These are phyloP conservation scores for Sclerotinia sclerotiorum DNA, from an alignment of 2,329 filamentous ascomycete species.

Conservation along the genomic window DNA sequence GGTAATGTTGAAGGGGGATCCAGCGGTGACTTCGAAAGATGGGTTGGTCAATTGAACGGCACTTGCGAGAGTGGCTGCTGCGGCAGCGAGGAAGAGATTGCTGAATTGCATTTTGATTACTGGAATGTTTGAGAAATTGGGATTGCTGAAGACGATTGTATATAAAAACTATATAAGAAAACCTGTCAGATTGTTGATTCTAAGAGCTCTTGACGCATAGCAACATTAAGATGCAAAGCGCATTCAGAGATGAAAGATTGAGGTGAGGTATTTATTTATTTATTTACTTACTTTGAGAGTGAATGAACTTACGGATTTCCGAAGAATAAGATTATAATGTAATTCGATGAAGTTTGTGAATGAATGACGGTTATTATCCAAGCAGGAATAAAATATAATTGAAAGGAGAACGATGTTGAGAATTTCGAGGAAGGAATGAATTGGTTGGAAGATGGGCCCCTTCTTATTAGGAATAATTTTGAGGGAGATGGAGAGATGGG, in stretches of 20 bases:
- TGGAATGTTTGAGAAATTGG: constrained; percentile 18
- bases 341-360: background rate
- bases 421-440: background rate
- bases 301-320: background rate
- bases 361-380: constrained; percentile 2
- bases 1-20: constrained; percentile 33
- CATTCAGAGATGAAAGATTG: background rate
- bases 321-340: background rate
- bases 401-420: background rate
- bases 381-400: background rate
- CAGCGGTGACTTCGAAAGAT: constrained; percentile 32
- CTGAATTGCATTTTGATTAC: constrained; percentile 38
- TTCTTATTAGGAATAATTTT: constrained; percentile 3
- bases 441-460: background rate
- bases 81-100: constrained; percentile 32
- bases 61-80: constrained; percentile 29
- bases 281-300: background rate
- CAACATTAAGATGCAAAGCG: background rate
- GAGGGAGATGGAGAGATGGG: background rate
- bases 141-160: background rate
- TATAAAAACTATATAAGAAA: background rate
- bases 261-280: background rate
- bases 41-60: constrained; percentile 36
- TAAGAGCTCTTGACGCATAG: background rate
- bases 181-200: background rate